Evolutionary conservation across 2,329 filamentous ascomycete genomes (phyloP).

Genomic region (Botrytis hyacinthi): DNA sequence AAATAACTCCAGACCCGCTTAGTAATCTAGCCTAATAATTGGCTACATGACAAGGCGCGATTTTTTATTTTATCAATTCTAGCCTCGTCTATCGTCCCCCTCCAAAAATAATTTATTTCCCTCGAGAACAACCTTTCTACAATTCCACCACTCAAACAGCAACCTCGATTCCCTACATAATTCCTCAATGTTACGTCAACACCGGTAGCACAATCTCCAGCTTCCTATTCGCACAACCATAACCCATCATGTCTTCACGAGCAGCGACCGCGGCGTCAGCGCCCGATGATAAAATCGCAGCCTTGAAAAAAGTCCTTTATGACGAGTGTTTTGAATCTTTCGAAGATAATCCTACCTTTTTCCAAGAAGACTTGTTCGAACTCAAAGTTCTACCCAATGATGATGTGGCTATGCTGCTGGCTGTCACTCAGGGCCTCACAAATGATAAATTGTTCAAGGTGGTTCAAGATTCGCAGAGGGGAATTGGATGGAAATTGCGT

Average conservation of each 20-base stretch:
- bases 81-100: conserved; percentile 20
- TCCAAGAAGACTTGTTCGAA: conserved; percentile 56
- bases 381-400: conserved; percentile 57
- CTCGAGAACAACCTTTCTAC: not conserved
- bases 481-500: conserved; percentile 58
- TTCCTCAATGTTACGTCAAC: conserved; percentile 28
- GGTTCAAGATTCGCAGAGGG: conserved; percentile 43
- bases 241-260: conserved; percentile 12
- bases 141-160: not conserved
- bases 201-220: conserved; percentile 26
- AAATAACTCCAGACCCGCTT: not conserved
- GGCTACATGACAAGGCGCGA: conserved; percentile 12
- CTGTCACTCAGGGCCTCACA: conserved; percentile 56
- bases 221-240: conserved; percentile 14
- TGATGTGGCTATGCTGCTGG: conserved; percentile 53
- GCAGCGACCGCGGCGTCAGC: not conserved
- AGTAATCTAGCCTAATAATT: not conserved
- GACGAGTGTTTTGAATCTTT: conserved; percentile 28
- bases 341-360: conserved; percentile 45
- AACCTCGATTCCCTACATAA: not conserved
- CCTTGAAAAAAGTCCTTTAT: conserved; percentile 35
- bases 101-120: conserved; percentile 21
- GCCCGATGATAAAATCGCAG: conserved; percentile 27
- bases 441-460: conserved; percentile 59
- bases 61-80: not conserved